These are phyloP conservation scores for Scolecobasidium constrictum DNA, from an alignment of 2,329 filamentous ascomycete genomes.

Conservation along the genomic window DNA sequence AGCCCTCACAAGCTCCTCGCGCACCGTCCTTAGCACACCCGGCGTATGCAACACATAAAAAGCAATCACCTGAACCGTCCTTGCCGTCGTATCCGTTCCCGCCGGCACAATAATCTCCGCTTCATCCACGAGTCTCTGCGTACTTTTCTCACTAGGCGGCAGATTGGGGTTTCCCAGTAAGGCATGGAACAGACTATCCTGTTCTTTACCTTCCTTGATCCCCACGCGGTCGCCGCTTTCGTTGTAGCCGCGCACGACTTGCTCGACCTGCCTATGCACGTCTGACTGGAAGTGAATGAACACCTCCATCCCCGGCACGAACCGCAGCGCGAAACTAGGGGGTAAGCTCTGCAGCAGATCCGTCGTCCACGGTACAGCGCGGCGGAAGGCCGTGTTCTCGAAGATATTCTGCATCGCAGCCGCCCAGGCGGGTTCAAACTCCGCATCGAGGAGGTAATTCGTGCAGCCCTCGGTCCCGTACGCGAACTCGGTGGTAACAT, in stretches of 20 bases:
- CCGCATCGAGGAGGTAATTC: slow-evolving; percentile 12
- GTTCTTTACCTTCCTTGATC: background rate
- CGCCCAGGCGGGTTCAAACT: slow-evolving; percentile 9
- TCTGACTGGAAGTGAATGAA: background rate
- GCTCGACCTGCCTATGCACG: background rate
- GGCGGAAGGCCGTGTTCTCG: slow-evolving; percentile 10
- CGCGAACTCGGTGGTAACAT: slow-evolving; percentile 20
- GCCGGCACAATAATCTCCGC: slow-evolving; percentile 8
- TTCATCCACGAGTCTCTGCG: slow-evolving; percentile 5
- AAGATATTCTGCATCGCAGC: slow-evolving; percentile 13
- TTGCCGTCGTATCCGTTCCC: slow-evolving; percentile 4
- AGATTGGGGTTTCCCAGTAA: slow-evolving; percentile 1
- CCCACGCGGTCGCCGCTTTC: background rate
- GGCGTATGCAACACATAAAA: slow-evolving; percentile 4
- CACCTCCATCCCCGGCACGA: background rate
- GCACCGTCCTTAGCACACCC: background rate
- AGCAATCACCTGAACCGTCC: background rate
- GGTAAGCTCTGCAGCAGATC: slow-evolving; percentile 6
- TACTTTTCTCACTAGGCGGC: slow-evolving; percentile 7
- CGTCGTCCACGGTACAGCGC: slow-evolving; percentile 3
- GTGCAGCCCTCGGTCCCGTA: slow-evolving; percentile 15
- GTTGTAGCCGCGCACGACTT: background rate
- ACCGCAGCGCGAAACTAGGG: slow-evolving; percentile 7
- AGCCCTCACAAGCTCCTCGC: background rate
- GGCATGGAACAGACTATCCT: slow-evolving; percentile 7